phyloP scores from a whole-genome alignment of 805 yeast species.

The Schwanniomyces pseudopolymorphus region DNA sequence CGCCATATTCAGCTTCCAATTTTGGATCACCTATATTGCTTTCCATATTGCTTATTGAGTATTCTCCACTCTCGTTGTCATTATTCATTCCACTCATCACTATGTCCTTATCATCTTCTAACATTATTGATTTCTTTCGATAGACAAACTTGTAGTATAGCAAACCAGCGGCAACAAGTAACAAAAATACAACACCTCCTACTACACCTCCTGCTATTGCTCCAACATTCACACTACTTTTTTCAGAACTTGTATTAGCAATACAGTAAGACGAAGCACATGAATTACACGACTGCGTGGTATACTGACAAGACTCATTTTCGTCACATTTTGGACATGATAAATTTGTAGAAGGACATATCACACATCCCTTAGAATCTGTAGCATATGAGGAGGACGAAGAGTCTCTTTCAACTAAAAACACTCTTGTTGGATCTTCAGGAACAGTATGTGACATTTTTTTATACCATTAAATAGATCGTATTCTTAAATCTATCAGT shows the following conservation, averaged over 20 bases:
- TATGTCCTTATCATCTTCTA: constrained; percentile 18
- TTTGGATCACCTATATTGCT: constrained; percentile 12
- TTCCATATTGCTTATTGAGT: constrained; percentile 15
- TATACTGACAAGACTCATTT: constrained; percentile 21
- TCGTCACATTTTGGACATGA: constrained; percentile 27
- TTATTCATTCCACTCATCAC: constrained; percentile 14
- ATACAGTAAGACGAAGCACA: constrained; percentile 28
- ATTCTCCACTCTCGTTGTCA: constrained; percentile 13
- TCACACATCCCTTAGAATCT: constrained; percentile 29
- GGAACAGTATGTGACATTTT: neutral
- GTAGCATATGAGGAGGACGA: constrained; percentile 11
- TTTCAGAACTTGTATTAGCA: constrained; percentile 7
- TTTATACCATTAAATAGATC: neutral
- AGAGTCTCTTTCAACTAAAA: constrained; percentile 6
- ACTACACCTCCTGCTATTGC: constrained; percentile 44
- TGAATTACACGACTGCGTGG: constrained; percentile 20
- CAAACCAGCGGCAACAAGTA: constrained; percentile 19
- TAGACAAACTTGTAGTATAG: constrained; percentile 30
- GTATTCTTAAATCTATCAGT: neutral
- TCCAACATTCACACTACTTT: constrained; percentile 24
- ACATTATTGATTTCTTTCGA: constrained; percentile 30
- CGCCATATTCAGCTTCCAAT: constrained; percentile 1
- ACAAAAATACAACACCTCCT: constrained; percentile 34
- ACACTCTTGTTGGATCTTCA: constrained; percentile 1
- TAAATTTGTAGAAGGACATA: constrained; percentile 25